Percentiles rank a stretch among this genome's conserved stretches.
Evolutionary conservation across 768 basidiomycete species (phyloP).

Genomic region (Leccinum subtestaceum): DNA sequence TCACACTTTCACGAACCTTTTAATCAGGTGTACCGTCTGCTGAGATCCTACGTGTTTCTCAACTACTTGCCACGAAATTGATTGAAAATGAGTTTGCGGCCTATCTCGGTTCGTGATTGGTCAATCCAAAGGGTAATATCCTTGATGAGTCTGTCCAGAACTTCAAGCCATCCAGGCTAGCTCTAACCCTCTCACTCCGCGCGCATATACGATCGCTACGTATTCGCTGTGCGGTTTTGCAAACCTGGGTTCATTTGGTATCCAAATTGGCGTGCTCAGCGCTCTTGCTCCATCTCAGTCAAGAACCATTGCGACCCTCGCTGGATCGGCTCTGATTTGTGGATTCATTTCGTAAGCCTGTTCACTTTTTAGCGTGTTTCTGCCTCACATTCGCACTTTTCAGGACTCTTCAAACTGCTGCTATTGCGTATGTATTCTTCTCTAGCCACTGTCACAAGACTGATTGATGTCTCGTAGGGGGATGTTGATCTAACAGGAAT

Average conservation of each 20-base stretch:
- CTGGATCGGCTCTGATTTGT: slow-evolving; percentile 66
- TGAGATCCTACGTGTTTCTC: slow-evolving; percentile 81
- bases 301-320: slow-evolving; percentile 67
- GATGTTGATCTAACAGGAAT: slow-evolving; percentile 40
- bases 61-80: slow-evolving; percentile 82
- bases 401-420: slow-evolving; percentile 54
- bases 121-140: background rate
- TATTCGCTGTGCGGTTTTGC: slow-evolving; percentile 92
- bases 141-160: slow-evolving; percentile 24
- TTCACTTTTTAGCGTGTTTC: background rate
- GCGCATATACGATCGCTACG: slow-evolving; percentile 78
- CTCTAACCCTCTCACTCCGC: slow-evolving; percentile 57
- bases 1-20: slow-evolving; percentile 3
- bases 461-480: slow-evolving; percentile 36
- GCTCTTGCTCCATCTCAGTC: slow-evolving; percentile 68
- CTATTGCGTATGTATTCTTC: slow-evolving; percentile 48
- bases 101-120: slow-evolving; percentile 42
- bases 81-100: slow-evolving; percentile 86
- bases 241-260: slow-evolving; percentile 82
- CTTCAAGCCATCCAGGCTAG: slow-evolving; percentile 44
- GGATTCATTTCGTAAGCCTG: slow-evolving; percentile 55
- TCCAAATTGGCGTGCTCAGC: slow-evolving; percentile 76
- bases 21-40: slow-evolving; percentile 60
- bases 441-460: background rate
- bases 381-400: background rate